These are phyloP conservation scores for Aspergillus hortae DNA, from an alignment of 2,329 filamentous ascomycete genomes.

Conservation along the genomic window DNA sequence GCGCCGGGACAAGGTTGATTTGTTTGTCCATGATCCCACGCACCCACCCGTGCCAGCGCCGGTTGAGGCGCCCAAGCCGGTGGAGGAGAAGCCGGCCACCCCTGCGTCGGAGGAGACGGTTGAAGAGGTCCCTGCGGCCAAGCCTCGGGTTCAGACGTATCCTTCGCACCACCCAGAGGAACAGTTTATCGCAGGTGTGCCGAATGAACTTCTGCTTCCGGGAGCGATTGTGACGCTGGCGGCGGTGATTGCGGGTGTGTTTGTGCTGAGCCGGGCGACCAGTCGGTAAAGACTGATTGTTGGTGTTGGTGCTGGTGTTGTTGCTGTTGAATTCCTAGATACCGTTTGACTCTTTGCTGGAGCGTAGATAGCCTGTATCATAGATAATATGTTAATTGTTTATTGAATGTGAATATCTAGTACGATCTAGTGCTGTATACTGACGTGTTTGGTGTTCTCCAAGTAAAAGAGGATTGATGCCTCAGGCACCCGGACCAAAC, in stretches of 20 bases:
- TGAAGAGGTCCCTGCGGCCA: constrained; percentile 39
- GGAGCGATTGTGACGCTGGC: constrained; percentile 94
- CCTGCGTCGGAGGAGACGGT: constrained; percentile 54
- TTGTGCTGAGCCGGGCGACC: constrained; percentile 72
- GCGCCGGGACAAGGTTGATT: constrained; percentile 86
- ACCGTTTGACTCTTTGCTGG: neutral
- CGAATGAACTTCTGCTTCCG: constrained; percentile 88
- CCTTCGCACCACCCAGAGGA: constrained; percentile 57
- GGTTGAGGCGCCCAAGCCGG: constrained; percentile 53
- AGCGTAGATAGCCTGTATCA: neutral
- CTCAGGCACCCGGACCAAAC: too few species aligned
- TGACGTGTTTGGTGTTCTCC: too few species aligned
- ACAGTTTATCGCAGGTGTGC: constrained; percentile 83
- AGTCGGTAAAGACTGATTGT: constrained; percentile 34
- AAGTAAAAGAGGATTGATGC: too few species aligned
- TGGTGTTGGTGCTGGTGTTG: neutral
- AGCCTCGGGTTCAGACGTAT: constrained; percentile 39
- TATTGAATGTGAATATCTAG: too few species aligned
- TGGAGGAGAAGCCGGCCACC: constrained; percentile 43
- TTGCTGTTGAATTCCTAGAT: constrained; percentile 1
- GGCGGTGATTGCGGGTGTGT: constrained; percentile 89
- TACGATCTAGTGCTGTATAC: too few species aligned
- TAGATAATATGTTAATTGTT: too few species aligned
- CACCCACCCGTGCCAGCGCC: constrained; percentile 73
- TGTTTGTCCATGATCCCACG: constrained; percentile 92